These are phyloP conservation scores for Zanthoxylum bungeanum DNA, from an alignment of 345 rosid species.

Conservation along the genomic window DNA sequence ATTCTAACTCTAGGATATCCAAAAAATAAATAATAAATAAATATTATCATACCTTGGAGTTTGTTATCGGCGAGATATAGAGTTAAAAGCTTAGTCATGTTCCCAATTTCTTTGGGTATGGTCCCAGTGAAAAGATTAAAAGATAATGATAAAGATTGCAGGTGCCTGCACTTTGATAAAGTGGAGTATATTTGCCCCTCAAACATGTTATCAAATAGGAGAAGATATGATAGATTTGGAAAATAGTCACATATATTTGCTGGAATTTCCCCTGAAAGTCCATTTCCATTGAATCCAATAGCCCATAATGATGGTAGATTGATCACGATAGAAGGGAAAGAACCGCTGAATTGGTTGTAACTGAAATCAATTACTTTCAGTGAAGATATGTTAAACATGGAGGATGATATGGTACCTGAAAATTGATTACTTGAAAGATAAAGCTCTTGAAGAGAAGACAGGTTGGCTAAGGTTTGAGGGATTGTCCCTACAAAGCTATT, in stretches of 20 bases:
- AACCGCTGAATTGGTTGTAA: not conserved
- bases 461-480: not conserved
- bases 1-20: no score
- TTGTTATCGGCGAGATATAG: not conserved
- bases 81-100: not conserved
- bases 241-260: not conserved
- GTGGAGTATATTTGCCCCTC: not conserved
- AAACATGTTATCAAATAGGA: not conserved
- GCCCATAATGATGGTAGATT: not conserved
- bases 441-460: not conserved
- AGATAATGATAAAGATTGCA: not conserved
- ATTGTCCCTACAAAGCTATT: constrained; percentile 18
- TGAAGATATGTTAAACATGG: not conserved
- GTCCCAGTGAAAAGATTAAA: not conserved
- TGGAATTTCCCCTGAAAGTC: not conserved
- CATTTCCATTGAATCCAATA: not conserved
- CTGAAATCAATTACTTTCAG: not conserved
- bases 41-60: constrained; percentile 12
- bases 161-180: not conserved
- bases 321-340: not conserved
- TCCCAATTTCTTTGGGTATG: not conserved
- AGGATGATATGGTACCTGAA: not conserved
- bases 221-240: not conserved
- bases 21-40: no score
- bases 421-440: not conserved